Conservation (phyloP, 2,329 filamentous ascomycete species). For the Verticillium klebahnii region DNA sequence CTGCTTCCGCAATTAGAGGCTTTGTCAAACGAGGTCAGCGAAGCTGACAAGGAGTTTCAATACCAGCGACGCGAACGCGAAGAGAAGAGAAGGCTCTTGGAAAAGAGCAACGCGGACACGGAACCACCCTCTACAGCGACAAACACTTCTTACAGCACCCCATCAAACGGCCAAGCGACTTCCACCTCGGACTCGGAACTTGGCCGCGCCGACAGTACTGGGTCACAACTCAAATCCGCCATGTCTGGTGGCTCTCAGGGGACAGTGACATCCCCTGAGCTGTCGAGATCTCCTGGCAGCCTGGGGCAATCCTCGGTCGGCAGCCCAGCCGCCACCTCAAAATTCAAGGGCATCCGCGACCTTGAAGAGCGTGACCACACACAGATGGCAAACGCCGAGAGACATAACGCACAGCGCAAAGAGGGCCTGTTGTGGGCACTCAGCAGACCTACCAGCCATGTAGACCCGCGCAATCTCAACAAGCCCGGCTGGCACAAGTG, state of each 20-base stretch:
- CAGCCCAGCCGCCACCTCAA: slow-evolving; percentile 49
- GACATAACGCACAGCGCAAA: slow-evolving; percentile 69
- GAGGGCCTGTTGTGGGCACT: slow-evolving; percentile 94
- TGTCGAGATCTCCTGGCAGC: slow-evolving; percentile 55
- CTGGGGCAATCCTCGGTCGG: slow-evolving; percentile 38
- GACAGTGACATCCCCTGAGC: slow-evolving; percentile 29
- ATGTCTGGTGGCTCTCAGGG: slow-evolving; percentile 10
- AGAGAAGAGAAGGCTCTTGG: slow-evolving; percentile 83
- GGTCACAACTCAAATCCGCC: slow-evolving; percentile 56
- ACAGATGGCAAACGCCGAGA: slow-evolving; percentile 47
- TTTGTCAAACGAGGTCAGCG: slow-evolving; percentile 79
- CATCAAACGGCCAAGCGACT: slow-evolving; percentile 39
- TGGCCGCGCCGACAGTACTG: slow-evolving; percentile 68
- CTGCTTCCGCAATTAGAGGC: slow-evolving; percentile 88
- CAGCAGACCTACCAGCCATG: slow-evolving; percentile 87
- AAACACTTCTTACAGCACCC: slow-evolving; percentile 22
- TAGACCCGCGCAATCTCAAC: slow-evolving; percentile 90
- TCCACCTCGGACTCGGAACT: slow-evolving; percentile 64
- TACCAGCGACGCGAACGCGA: slow-evolving; percentile 92
- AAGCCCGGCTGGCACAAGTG: slow-evolving; percentile 99
- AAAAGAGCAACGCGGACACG: slow-evolving; percentile 77
- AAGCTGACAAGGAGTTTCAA: slow-evolving; percentile 95
- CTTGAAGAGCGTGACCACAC: slow-evolving; percentile 76
- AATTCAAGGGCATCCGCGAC: slow-evolving; percentile 90
- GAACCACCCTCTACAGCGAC: slow-evolving; percentile 33